Base-by-base conservation (phyloP, 129 eudicot genomes). In the Ambrosia trifida region DNA sequence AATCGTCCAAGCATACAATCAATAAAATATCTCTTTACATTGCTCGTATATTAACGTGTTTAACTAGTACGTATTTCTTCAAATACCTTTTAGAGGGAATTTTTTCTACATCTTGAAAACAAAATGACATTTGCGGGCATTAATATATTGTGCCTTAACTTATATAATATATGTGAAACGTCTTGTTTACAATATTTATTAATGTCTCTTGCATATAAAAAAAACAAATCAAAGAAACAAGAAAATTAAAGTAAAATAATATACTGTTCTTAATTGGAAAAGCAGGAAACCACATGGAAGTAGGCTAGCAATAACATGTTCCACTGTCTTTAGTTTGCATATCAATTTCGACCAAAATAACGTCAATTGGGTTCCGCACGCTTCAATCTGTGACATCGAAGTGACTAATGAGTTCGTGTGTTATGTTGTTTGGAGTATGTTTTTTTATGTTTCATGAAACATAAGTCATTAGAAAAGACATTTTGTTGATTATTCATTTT, bases 251-350 rank as follows among this genome's bases (percentile, higher is more conserved):
- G 64, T 57, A 57, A 57, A 57, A 57, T 57, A 28, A 11, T 44
- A 45, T 59, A 18, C 9, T 47, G 61, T 10, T 46, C 5, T 32
- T 73, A 68, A 73, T 7, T 12, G 65, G 20, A 64, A 63, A 74
- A 64, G 41, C 30, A 73, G 65, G 31, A 64, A 74, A 41, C 32
- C 65, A 51, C 65, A 51, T 64, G 78, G 71, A 74, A 20, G 54
- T 74, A 51, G 45, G 78, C 65, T 64, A 74, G 72, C 72, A 61
- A 62, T 40, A 63, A 74, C 79, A 74, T 75, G 79, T 75, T 75
- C 57, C 41, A 52, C 11, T 66, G 79, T 66, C 50, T 53, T 54
- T 75, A 36, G 67, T 75, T 75, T 32, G 14, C 35, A 67, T 31
- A 66, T 75, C 73, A 43, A 30, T 75, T 75, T 66, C 59, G 73